Percentiles rank a stretch among this genome's conserved stretches.
phyloP scores from a whole-genome alignment of 805 yeast species.

The Isabelozyma pseudorhagii region DNA sequence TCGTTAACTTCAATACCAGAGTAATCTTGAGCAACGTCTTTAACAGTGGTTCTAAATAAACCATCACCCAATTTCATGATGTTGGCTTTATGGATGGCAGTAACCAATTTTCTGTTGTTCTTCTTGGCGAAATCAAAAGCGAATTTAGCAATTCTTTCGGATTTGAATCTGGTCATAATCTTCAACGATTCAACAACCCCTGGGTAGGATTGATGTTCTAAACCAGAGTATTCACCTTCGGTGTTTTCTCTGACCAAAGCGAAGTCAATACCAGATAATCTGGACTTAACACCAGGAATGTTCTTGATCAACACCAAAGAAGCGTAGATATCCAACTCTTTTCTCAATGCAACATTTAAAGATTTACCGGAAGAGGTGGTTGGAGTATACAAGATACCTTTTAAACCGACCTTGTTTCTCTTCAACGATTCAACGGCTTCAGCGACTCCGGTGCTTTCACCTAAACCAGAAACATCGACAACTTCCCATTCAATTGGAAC shows the following conservation, averaged over 20 bases:
- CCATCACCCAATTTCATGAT: conserved; percentile 99
- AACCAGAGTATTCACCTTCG: conserved; percentile 98
- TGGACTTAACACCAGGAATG: conserved; percentile 90
- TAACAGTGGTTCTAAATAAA: conserved; percentile 89
- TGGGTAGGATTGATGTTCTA: conserved; percentile 95
- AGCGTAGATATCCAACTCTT: conserved; percentile 93
- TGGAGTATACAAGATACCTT: conserved; percentile 94
- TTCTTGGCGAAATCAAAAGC: conserved; percentile 94
- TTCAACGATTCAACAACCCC: conserved; percentile 97
- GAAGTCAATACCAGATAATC: conserved; percentile 83
- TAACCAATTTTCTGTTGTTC: conserved; percentile 87
- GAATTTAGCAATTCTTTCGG: conserved; percentile 96
- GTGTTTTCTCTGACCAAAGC: conserved; percentile 98
- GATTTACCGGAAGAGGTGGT: conserved; percentile 75
- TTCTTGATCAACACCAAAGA: conserved; percentile 91
- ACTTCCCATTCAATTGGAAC: conserved; percentile 93
- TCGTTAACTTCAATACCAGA: conserved; percentile 81
- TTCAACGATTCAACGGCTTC: conserved; percentile 88
- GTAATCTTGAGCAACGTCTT: conserved; percentile 79
- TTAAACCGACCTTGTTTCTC: conserved; percentile 95
- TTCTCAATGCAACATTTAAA: conserved; percentile 93
- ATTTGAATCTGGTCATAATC: conserved; percentile 89
- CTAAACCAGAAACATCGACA: conserved; percentile 43
- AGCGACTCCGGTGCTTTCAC: conserved; percentile 61
- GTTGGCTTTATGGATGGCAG: conserved; percentile 98